Conservation (phyloP, 441 rosid species). For the Geranium incanum region DNA sequence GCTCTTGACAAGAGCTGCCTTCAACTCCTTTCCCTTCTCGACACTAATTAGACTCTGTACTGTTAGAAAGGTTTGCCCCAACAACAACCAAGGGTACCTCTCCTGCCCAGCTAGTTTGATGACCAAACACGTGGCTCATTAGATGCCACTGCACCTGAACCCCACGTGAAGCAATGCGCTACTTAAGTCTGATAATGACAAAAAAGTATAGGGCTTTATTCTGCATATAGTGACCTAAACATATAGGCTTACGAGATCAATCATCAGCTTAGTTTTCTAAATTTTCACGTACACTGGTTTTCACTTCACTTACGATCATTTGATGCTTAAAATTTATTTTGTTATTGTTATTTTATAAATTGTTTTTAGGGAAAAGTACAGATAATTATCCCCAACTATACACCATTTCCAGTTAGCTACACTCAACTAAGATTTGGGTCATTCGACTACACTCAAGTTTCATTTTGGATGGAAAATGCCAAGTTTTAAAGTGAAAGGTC, state of each 20-base stretch:
- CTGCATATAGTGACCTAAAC: background rate
- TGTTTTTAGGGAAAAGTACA: background rate
- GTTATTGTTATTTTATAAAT: background rate
- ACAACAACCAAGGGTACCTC: slow-evolving; percentile 20
- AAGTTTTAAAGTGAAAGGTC: too few relatives aligned
- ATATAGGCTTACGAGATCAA: background rate
- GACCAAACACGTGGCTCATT: slow-evolving; percentile 18
- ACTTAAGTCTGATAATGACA: background rate
- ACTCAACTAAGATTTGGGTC: too few relatives aligned
- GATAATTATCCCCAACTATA: too few relatives aligned
- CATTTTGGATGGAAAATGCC: too few relatives aligned
- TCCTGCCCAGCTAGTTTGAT: background rate
- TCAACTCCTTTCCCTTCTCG: background rate
- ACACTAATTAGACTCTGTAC: slow-evolving; percentile 11
- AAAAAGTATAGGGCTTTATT: background rate
- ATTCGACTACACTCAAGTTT: too few relatives aligned
- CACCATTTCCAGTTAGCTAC: too few relatives aligned
- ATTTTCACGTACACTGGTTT: background rate
- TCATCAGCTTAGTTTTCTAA: background rate
- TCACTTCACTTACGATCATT: background rate
- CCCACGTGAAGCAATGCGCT: slow-evolving; percentile 15
- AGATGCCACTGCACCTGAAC: slow-evolving; percentile 17
- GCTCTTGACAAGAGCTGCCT: background rate
- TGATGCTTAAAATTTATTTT: background rate
- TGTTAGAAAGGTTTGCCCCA: slow-evolving; percentile 16